Evolutionary conservation across 352 stramenopile genomes (phyloP).

Genomic region (Pythium phragmiticola): DNA sequence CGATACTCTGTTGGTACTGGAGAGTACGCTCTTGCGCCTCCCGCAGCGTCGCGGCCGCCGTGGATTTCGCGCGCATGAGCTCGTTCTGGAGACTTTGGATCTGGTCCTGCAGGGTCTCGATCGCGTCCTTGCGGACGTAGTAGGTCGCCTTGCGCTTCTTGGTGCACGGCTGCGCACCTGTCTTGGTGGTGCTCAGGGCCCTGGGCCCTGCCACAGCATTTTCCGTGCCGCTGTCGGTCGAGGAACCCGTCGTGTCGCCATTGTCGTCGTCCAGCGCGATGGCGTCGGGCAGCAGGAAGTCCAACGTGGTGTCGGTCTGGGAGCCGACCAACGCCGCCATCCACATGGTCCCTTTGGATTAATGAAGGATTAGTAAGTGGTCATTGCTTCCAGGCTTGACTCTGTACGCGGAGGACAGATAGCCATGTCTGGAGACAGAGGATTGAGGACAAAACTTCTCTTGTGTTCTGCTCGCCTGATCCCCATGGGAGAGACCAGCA

Average conservation of each 20-base stretch:
- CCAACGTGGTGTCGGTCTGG: conserved; percentile 5
- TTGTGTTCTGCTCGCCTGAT: background rate
- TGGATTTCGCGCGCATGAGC: conserved; percentile 7
- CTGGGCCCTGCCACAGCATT: background rate
- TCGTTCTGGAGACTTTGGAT: conserved; percentile 14
- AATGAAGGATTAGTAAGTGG: too few species aligned
- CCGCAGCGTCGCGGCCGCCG: conserved; percentile 5
- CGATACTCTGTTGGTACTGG: conserved; percentile 4
- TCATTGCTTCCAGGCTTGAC: too few species aligned
- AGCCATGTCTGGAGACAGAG: background rate
- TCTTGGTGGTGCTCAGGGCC: background rate
- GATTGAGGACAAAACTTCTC: background rate
- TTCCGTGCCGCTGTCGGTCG: conserved; percentile 15
- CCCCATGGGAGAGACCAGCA: background rate
- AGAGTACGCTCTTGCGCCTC: background rate
- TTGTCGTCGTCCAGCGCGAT: conserved; percentile 11
- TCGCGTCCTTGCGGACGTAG: conserved; percentile 25
- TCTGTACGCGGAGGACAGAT: too few species aligned
- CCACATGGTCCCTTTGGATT: conserved; percentile 7
- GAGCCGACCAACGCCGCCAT: conserved; percentile 1
- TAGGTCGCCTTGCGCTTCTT: conserved; percentile 32
- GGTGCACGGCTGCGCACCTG: background rate
- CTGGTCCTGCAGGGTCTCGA: conserved; percentile 18
- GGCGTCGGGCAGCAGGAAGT: conserved; percentile 10
- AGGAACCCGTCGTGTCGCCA: conserved; percentile 14